phyloP scores from a whole-genome alignment of 2,329 filamentous ascomycete species.

The Botrytis squamosa region DNA sequence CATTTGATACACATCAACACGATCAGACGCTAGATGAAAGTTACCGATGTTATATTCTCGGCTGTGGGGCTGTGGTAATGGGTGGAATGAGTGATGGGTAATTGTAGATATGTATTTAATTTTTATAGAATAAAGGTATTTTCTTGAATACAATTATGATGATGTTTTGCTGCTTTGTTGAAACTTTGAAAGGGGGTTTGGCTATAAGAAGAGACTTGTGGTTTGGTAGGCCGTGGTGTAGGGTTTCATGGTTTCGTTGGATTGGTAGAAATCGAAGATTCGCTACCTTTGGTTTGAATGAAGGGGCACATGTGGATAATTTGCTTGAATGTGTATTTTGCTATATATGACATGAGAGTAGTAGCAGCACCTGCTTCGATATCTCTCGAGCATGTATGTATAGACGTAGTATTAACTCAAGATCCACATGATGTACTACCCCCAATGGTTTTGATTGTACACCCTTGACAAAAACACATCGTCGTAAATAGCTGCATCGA shows the following conservation, averaged over 20 bases:
- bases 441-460: not conserved
- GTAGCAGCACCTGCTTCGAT: constrained; percentile 22
- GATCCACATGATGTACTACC: not conserved
- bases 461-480: no score
- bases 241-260: not conserved
- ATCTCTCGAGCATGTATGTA: not conserved
- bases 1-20: not conserved
- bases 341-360: not conserved
- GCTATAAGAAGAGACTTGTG: not conserved
- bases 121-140: not conserved
- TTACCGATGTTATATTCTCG: not conserved
- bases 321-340: not conserved
- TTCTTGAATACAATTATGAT: not conserved
- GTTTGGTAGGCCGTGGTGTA: not conserved
- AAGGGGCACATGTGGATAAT: not conserved
- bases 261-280: not conserved
- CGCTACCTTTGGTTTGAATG: not conserved
- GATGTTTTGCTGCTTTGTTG: not conserved
- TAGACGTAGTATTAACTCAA: not conserved
- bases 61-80: not conserved
- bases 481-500: not conserved
- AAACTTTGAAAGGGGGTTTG: not conserved
- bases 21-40: not conserved
- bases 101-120: not conserved
- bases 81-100: not conserved